These are phyloP conservation scores for Lipomyces orientalis DNA, from an alignment of 805 yeast genomes.

Conservation along the genomic window DNA sequence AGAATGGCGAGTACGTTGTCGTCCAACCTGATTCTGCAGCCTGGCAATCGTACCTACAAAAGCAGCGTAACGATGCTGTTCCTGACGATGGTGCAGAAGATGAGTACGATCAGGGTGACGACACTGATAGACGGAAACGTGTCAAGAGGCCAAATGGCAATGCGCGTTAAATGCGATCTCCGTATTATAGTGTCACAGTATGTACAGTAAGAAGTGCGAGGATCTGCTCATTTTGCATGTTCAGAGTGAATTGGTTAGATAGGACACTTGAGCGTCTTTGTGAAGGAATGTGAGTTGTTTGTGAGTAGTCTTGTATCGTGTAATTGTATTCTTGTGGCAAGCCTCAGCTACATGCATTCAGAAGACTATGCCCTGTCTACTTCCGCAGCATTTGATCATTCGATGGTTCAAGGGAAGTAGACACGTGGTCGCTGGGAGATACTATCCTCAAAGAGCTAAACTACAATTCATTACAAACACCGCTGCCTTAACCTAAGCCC, in stretches of 20 bases:
- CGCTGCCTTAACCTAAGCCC: neutral
- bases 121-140: conserved; percentile 8
- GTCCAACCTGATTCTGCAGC: conserved; percentile 83
- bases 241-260: neutral
- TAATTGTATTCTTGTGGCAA: too few relatives aligned
- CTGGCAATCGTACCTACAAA: conserved; percentile 36
- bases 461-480: neutral
- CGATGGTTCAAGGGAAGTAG: neutral
- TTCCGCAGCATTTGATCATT: too few relatives aligned
- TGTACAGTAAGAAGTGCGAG: neutral
- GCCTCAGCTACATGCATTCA: too few relatives aligned
- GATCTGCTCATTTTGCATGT: neutral
- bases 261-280: neutral
- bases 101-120: conserved; percentile 14
- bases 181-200: neutral
- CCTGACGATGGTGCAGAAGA: conserved; percentile 18
- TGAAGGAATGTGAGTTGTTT: neutral
- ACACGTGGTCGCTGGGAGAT: neutral
- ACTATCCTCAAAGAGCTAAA: too few relatives aligned
- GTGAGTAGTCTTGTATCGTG: neutral
- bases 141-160: neutral
- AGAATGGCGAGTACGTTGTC: conserved; percentile 92
- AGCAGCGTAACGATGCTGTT: conserved; percentile 17
- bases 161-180: neutral
- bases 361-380: too few relatives aligned